phyloP scores from a whole-genome alignment of 208 protist species.

The Trypanosoma cruzi region DNA sequence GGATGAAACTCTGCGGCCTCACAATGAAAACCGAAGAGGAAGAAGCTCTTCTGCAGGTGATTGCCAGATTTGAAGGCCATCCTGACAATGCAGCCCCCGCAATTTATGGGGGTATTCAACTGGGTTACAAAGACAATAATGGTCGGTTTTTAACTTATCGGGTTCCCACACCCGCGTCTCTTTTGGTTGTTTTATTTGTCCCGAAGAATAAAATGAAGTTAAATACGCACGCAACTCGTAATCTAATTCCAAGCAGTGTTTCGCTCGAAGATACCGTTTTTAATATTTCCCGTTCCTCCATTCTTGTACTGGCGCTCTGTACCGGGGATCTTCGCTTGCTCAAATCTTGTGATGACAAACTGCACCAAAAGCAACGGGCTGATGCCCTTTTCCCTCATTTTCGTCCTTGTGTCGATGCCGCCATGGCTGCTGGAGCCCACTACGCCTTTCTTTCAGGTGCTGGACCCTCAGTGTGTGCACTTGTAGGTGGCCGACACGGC shows the following conservation, averaged over 20 bases:
- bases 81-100: conserved; percentile 93
- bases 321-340: conserved; percentile 71
- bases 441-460: conserved; percentile 84
- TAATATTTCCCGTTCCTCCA: conserved; percentile 90
- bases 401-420: conserved; percentile 59
- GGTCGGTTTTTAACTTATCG: conserved; percentile 63
- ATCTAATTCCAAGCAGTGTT: conserved; percentile 68
- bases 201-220: conserved; percentile 87
- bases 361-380: conserved; percentile 88
- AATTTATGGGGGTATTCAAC: conserved; percentile 94
- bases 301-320: conserved; percentile 86
- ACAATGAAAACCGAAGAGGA: conserved; percentile 69
- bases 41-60: conserved; percentile 83
- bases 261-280: conserved; percentile 82
- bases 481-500: conserved; percentile 63
- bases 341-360: conserved; percentile 63
- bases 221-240: conserved; percentile 86
- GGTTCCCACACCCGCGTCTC: conserved; percentile 70
- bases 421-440: conserved; percentile 60
- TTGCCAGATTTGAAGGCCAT: conserved; percentile 91
- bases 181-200: conserved; percentile 90
- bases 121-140: conserved; percentile 58
- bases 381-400: conserved; percentile 80
- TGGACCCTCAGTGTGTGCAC: conserved; percentile 77
- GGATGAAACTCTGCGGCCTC: conserved; percentile 83